Percentiles rank a stretch among this genome's conserved stretches.
Conservation (phyloP, 352 stramenopile genomes). For the Globisporangium cylindrosporum region DNA sequence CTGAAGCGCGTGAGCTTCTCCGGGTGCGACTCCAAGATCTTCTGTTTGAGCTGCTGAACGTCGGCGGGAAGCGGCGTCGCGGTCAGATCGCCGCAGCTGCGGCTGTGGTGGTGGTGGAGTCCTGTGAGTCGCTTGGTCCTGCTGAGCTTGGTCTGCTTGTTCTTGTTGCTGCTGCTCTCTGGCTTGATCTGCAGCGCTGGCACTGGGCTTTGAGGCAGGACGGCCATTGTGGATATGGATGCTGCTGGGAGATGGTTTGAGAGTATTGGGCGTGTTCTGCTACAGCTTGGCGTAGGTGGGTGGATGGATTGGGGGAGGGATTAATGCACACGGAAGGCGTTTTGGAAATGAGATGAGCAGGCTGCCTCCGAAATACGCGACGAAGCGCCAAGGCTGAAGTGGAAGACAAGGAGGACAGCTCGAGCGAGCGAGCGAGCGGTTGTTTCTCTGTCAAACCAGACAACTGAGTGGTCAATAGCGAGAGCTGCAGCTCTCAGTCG, state of each 20-base stretch:
- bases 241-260: not conserved
- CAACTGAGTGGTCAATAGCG: constrained; percentile 6
- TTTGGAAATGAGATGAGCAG: constrained; percentile 12
- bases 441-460: constrained; percentile 9
- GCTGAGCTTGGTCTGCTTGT: constrained; percentile 19
- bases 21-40: too few species aligned
- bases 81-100: constrained; percentile 18
- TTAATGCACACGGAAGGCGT: not conserved
- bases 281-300: constrained; percentile 5
- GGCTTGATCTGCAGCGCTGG: constrained; percentile 21
- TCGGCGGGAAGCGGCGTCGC: constrained; percentile 34
- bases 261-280: constrained; percentile 2
- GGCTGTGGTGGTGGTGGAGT: constrained; percentile 29
- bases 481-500: not conserved
- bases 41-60: constrained; percentile 54
- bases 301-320: too few species aligned
- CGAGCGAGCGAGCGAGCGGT: not conserved
- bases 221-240: constrained; percentile 32
- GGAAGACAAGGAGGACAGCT: not conserved
- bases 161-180: constrained; percentile 8
- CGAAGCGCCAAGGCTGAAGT: not conserved
- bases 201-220: constrained; percentile 31
- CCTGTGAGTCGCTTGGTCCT: constrained; percentile 30
- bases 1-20: too few species aligned
- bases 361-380: constrained; percentile 6